Conservation (phyloP, 2,329 filamentous ascomycete species). For the Ceratocystis huliohia region DNA sequence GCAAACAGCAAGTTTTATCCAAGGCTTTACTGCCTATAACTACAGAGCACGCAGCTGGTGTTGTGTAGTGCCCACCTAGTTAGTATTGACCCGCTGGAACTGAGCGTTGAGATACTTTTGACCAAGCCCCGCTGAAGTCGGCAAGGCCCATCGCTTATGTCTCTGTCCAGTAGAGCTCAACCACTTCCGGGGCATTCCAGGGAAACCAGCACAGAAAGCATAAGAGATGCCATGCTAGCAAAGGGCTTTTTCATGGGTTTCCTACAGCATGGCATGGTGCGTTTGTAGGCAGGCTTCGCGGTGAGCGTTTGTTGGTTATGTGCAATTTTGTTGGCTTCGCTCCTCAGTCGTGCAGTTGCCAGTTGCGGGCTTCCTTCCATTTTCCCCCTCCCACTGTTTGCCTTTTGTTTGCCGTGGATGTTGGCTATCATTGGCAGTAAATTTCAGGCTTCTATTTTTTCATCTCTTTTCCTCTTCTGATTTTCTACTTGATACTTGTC, state of each 20-base stretch:
- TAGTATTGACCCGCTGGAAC: neutral
- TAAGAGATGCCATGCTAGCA: neutral
- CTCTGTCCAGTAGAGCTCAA: neutral
- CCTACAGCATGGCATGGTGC: neutral
- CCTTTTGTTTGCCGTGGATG: constrained; percentile 2
- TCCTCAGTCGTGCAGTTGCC: constrained; percentile 2
- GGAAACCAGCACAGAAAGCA: neutral
- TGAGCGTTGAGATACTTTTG: neutral
- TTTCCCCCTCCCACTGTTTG: neutral
- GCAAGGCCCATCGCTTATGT: neutral
- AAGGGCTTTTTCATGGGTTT: neutral
- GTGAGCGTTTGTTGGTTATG: neutral
- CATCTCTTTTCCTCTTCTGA: constrained; percentile 1
- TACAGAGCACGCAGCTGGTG: neutral
- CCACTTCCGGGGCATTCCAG: neutral
- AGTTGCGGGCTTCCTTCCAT: constrained; percentile 3
- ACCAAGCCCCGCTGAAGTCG: neutral
- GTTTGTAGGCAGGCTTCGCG: neutral
- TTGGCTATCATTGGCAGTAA: neutral
- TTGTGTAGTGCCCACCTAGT: neutral
- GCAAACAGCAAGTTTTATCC: neutral
- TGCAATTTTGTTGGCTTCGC: neutral
- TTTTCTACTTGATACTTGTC: constrained; percentile 8
- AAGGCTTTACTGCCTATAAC: neutral
- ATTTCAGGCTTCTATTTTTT: constrained; percentile 9